Conservation (phyloP, 169 alveolate species). For the Eimeria tenella region DNA sequence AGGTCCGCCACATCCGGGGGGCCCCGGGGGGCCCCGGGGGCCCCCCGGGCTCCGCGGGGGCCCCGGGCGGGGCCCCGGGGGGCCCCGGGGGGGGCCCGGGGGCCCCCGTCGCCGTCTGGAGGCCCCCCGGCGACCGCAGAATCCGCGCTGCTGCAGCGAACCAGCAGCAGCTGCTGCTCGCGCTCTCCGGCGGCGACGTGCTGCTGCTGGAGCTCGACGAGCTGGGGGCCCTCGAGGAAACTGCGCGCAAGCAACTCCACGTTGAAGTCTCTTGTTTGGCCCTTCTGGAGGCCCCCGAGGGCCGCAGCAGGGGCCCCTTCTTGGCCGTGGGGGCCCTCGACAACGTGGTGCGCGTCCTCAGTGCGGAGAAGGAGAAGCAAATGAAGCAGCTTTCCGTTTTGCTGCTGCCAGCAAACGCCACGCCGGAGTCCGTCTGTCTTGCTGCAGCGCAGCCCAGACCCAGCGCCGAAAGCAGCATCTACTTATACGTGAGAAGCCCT, state of each 20-base stretch:
- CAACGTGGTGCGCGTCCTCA: conserved; percentile 94
- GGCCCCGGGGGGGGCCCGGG: not conserved
- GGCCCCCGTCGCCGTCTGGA: conserved; percentile 75
- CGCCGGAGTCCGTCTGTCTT: conserved; percentile 90
- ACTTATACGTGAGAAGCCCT: conserved; percentile 11
- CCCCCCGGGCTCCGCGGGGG: too few relatives aligned
- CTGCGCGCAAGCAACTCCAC: conserved; percentile 86
- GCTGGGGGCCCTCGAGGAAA: conserved; percentile 91
- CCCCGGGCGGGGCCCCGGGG: not conserved
- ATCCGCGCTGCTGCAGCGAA: conserved; percentile 71
- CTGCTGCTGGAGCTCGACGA: conserved; percentile 96
- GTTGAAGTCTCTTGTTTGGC: conserved; percentile 93
- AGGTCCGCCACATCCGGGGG: conserved; percentile 67
- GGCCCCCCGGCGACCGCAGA: conserved; percentile 77
- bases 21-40: too few relatives aligned
- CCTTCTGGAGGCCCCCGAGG: conserved; percentile 93
- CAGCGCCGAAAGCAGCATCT: not conserved
- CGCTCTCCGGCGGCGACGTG: conserved; percentile 93
- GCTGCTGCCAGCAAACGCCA: conserved; percentile 93
- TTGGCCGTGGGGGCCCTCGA: conserved; percentile 96
- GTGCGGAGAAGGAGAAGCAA: conserved; percentile 95
- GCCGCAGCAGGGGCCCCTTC: conserved; percentile 94
- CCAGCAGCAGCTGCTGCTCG: conserved; percentile 65
- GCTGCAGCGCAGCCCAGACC: conserved; percentile 73
- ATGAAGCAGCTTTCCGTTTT: conserved; percentile 93